phyloP scores from a whole-genome alignment of 2,329 filamentous ascomycete species.

The Cladosporium colombiae region DNA sequence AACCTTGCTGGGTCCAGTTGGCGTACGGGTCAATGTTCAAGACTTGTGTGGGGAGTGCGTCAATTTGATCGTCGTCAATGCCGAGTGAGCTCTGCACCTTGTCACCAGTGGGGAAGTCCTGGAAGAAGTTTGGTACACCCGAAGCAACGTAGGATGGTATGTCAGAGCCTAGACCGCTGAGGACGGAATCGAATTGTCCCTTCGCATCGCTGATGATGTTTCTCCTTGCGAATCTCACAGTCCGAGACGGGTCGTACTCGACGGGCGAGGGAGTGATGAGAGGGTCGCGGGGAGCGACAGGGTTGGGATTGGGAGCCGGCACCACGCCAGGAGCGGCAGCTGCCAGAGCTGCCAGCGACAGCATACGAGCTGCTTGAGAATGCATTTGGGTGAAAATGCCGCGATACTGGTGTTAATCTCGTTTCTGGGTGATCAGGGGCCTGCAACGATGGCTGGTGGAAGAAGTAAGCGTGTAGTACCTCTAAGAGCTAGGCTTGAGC shows the following conservation, averaged over 20 bases:
- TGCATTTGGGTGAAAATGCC: slow-evolving; percentile 1
- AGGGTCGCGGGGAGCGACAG: slow-evolving; percentile 39
- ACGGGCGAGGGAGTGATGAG: slow-evolving; percentile 52
- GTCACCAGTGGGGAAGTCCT: slow-evolving; percentile 60
- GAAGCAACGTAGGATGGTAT: slow-evolving; percentile 63
- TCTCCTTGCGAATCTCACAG: slow-evolving; percentile 49
- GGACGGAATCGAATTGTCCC: slow-evolving; percentile 40
- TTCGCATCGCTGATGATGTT: slow-evolving; percentile 55
- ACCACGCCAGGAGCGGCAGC: slow-evolving; percentile 27
- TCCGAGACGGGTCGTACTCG: slow-evolving; percentile 43
- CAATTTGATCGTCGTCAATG: slow-evolving; percentile 59
- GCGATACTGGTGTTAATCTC: background rate
- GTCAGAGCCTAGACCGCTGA: slow-evolving; percentile 55
- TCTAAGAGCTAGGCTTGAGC: background rate
- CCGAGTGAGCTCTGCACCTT: slow-evolving; percentile 63
- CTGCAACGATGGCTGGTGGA: background rate
- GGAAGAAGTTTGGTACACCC: slow-evolving; percentile 67
- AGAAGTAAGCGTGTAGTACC: background rate
- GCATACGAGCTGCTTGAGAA: slow-evolving; percentile 9
- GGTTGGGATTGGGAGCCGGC: slow-evolving; percentile 1
- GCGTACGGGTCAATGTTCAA: slow-evolving; percentile 67
- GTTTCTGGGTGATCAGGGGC: background rate
- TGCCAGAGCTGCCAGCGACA: slow-evolving; percentile 30
- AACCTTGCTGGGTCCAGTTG: slow-evolving; percentile 77
- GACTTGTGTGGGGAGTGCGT: slow-evolving; percentile 66